phyloP scores from a whole-genome alignment of 345 rosid species.

The Brassica carinata region DNA sequence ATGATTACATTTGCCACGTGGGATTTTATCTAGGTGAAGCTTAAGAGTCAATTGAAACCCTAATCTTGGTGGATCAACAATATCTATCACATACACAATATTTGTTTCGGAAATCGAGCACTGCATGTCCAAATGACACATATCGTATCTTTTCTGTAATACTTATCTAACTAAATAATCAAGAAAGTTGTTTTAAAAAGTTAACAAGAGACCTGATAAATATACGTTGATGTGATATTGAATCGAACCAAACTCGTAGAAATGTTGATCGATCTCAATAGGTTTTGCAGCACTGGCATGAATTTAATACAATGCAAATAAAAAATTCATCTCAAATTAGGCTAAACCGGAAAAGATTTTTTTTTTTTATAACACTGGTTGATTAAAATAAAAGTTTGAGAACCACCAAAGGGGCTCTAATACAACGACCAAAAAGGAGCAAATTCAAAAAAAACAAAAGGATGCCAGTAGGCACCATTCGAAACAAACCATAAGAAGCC shows the following conservation, averaged over 20 bases:
- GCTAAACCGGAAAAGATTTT: background rate
- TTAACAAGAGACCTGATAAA: background rate
- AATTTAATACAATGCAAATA: slow-evolving; percentile 3
- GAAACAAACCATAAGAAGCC: too few species aligned
- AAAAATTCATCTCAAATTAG: background rate
- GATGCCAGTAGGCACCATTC: too few species aligned
- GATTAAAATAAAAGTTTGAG: too few species aligned
- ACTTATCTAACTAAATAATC: background rate
- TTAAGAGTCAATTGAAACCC: slow-evolving; percentile 85
- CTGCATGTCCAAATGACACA: slow-evolving; percentile 37
- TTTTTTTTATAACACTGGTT: too few species aligned
- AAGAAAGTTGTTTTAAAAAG: background rate
- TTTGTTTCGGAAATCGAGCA: slow-evolving; percentile 58
- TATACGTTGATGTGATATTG: slow-evolving; percentile 59
- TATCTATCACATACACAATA: slow-evolving; percentile 53
- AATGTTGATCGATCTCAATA: slow-evolving; percentile 65
- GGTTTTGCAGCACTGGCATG: slow-evolving; percentile 63
- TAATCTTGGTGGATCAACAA: slow-evolving; percentile 73
- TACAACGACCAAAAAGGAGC: too few species aligned
- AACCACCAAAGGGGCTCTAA: too few species aligned
- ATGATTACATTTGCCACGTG: slow-evolving; percentile 55
- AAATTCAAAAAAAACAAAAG: too few species aligned
- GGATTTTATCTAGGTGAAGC: slow-evolving; percentile 59
- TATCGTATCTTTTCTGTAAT: background rate
- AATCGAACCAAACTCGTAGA: slow-evolving; percentile 73